These are phyloP conservation scores for Xylariaceae sp. DNA, from an alignment of 2,329 filamentous ascomycete genomes.

Conservation along the genomic window DNA sequence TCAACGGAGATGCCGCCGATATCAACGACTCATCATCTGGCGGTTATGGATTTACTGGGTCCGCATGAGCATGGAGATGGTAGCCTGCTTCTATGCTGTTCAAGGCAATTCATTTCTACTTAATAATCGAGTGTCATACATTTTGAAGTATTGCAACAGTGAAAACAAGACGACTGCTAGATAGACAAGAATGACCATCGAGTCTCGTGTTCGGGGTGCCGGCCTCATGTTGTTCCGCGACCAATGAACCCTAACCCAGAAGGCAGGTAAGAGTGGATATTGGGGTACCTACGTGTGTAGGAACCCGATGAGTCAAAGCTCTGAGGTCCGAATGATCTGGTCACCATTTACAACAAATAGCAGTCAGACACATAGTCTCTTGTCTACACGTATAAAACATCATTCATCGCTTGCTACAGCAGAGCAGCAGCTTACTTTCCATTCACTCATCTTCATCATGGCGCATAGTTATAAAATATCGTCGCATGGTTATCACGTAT, in stretches of 20 bases:
- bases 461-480: not conserved
- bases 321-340: not conserved
- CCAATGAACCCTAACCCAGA: not conserved
- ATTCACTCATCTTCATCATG: not conserved
- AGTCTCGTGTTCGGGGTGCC: not conserved
- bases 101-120: not conserved
- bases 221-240: not conserved
- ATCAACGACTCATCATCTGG: not conserved
- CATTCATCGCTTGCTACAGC: not conserved
- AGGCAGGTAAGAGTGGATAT: not conserved
- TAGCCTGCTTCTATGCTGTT: not conserved
- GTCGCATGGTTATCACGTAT: no score
- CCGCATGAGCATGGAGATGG: not conserved
- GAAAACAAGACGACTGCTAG: not conserved
- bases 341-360: not conserved
- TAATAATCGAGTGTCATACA: not conserved
- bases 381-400: not conserved
- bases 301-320: not conserved
- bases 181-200: not conserved
- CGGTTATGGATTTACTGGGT: not conserved
- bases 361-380: not conserved
- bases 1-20: not conserved
- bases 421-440: not conserved
- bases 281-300: no score
- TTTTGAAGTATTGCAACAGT: not conserved